Evolutionary conservation across 1,284 basidiomycete genomes (phyloP), one percentile per base, ranked within the genome.

Genomic region (Ganoderma sinense): DNA sequence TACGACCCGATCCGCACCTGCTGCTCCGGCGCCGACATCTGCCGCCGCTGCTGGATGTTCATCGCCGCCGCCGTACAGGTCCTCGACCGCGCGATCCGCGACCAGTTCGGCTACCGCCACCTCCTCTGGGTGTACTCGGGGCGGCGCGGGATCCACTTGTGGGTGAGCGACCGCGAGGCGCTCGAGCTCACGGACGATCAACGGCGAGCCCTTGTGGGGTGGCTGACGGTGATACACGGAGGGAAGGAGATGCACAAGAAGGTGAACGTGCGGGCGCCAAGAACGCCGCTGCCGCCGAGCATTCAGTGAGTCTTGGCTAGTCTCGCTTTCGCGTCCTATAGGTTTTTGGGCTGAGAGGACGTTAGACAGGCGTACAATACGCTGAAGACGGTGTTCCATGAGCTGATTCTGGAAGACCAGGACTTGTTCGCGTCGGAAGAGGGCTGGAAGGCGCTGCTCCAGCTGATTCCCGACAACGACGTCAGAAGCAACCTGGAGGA

Each of bases 41-140:
- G 97, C 84, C 88, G 87, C 73, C 89, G 93, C 53, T 99, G 98
- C 83, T 99, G 98, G 97, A 89, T 87, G 0, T 99, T 97, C 83
- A 98, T 99, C 76, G 89, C 94, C 16, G 93, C 94, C 23, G 98
- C 98, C 0, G 97, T 98, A 61, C 91, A 91, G 75, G 94, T 99
- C 11, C 85, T 99, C 16, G 94, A 99, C 80, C 80, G 84, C 20
- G 85, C 90, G 2, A 87, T 99, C 65, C 88, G 95, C 51, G 89
- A 95, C 18, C 94, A 97, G 72, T 98, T 97, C 79, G 97, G 96
- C 1, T 94, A 90, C 78, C 80, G 85, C 63, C 86, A 91, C 77
- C 86, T 99, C 36, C 85, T 99, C 18, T 99, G 98, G 98, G 97
- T 99, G 31, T 99, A 99, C 82, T 99, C 98, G 18, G 97, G 97